phyloP scores from a whole-genome alignment of 805 yeast species.

The Kluyveromyces lactis region DNA sequence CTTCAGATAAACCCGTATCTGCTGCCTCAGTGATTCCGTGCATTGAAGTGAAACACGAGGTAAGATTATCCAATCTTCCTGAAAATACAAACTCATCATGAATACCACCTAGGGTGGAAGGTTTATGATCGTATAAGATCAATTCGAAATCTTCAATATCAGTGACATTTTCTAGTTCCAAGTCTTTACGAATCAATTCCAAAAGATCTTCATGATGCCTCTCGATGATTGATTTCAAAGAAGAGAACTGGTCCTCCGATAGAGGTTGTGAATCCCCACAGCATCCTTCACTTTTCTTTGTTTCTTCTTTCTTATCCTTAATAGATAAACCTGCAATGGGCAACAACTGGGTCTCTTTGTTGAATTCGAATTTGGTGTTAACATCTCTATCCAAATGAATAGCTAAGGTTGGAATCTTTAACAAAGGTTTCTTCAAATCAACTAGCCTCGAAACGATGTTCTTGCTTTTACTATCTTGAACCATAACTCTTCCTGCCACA shows the following conservation, averaged over 20 bases:
- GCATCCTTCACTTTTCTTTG: constrained; percentile 28
- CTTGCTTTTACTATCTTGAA: constrained; percentile 38
- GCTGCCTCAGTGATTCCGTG: constrained; percentile 58
- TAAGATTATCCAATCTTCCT: constrained; percentile 85
- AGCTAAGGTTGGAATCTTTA: constrained; percentile 91
- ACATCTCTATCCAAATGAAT: constrained; percentile 80
- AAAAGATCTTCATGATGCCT: constrained; percentile 75
- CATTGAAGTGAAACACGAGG: constrained; percentile 76
- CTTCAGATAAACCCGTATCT: constrained; percentile 33
- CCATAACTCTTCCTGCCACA: constrained; percentile 85
- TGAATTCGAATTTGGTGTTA: constrained; percentile 74
- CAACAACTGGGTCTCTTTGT: constrained; percentile 75
- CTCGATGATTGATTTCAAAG: constrained; percentile 53
- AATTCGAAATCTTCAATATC: constrained; percentile 87
- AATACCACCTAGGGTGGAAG: constrained; percentile 77
- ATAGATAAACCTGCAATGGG: constrained; percentile 72
- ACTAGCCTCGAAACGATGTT: constrained; percentile 57
- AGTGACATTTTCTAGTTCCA: constrained; percentile 37
- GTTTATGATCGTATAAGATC: constrained; percentile 76
- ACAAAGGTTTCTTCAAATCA: constrained; percentile 72
- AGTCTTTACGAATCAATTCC: constrained; percentile 58
- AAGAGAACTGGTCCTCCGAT: constrained; percentile 48
- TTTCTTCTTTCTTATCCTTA: constrained; percentile 17
- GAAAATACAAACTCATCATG: constrained; percentile 86
- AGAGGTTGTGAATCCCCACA: constrained; percentile 40